Base-by-base conservation (phyloP, 2,329 filamentous ascomycete species). In the Fusarium phyllophilum region DNA sequence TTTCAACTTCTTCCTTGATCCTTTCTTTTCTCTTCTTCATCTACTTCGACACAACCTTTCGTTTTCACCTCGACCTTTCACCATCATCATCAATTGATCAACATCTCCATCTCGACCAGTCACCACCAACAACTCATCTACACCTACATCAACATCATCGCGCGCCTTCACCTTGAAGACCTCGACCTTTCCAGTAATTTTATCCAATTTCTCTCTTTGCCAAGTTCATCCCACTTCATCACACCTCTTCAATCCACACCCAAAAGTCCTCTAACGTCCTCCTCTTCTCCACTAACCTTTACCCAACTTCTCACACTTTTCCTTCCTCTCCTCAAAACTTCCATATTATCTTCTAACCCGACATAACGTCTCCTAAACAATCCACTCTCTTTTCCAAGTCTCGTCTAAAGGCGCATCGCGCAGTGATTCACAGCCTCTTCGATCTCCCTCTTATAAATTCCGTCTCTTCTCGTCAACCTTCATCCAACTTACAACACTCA, bases 101-200 rank as follows among this genome's bases (percentile, higher is more conserved):
- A 29, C 22, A 24, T 4, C 31, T 58, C 5, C 17, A 51, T 0
- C 54, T 46, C 12, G 17, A n/a, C 39, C n/a, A 44, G 20, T 9
- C 17, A 42, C 20, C 15, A 33, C 1, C 39, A 38, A 20, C 36
- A n/a, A n/a, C n/a, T n/a, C n/a, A 22, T 13, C 38, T 14, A 14
- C 38, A 14, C 1, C 39, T 6, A 11, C 41, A 34, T 2, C 20
- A 10, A 29, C 41, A n/a, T n/a, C 55, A 2, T 51, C 48, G 17
- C 31, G 15, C 31, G 2, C 34, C 51, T 29, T 24, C 1, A 29
- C 4, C 0, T n/a, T 4, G 0, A 5, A 49, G n/a, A 15, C 8
- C 1, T 20, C 7, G 15, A 11, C 8, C 12, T 8, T 38, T 24
- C 4, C 1, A 8, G 42, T 56, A 20, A 15, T 14, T 17, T 11